A percentile compares a stretch with the other conserved stretches of the same genome.
phyloP scores from a whole-genome alignment of 2,329 filamentous ascomycete species.

The Pseudogymnoascus pannorum region DNA sequence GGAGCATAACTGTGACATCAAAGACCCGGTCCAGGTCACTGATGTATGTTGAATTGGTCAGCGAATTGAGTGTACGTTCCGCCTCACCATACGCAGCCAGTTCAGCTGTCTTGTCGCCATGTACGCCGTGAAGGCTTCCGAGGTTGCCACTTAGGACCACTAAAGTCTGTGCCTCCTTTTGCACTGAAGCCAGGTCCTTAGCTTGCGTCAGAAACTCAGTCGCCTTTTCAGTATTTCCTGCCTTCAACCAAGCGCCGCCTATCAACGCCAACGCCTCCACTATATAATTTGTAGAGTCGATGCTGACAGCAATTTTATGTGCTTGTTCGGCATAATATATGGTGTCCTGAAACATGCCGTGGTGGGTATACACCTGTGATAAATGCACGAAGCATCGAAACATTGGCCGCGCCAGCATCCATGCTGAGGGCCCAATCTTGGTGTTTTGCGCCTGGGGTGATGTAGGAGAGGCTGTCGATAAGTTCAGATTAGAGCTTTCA shows the following conservation, averaged over 20 bases:
- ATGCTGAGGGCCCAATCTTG: conserved; percentile 59
- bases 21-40: conserved; percentile 19
- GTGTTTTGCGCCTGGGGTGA: conserved; percentile 32
- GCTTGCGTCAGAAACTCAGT: conserved; percentile 47
- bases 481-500: conserved; percentile 28
- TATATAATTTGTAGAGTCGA: conserved; percentile 33
- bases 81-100: conserved; percentile 41
- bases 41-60: conserved; percentile 34
- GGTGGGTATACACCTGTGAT: conserved; percentile 70
- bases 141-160: conserved; percentile 47
- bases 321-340: conserved; percentile 83
- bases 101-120: conserved; percentile 41
- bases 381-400: conserved; percentile 66
- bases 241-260: conserved; percentile 47
- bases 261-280: conserved; percentile 49
- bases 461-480: conserved; percentile 31
- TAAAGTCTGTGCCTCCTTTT: conserved; percentile 37
- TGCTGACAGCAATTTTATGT: conserved; percentile 55
- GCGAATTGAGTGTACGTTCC: conserved; percentile 36
- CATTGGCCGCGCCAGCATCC: conserved; percentile 69
- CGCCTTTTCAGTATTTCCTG: conserved; percentile 53
- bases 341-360: conserved; percentile 83
- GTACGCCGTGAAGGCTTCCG: conserved; percentile 44
- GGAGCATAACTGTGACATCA: conserved; percentile 16
- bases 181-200: conserved; percentile 42